Base-by-base conservation (phyloP, 345 rosid genomes). In the Ceriops tagal region DNA sequence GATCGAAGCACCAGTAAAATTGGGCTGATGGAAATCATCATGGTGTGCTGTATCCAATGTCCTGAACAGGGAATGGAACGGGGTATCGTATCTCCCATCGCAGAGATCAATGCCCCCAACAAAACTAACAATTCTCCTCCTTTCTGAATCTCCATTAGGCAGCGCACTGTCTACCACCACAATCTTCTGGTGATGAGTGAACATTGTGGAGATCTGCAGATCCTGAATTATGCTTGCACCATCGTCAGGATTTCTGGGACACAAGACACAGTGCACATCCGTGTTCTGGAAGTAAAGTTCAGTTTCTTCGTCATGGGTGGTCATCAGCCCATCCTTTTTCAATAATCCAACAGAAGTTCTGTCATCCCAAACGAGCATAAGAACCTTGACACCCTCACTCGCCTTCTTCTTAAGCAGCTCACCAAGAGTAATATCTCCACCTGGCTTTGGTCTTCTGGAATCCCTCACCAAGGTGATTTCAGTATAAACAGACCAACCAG, bases 141-240 rank as follows among this genome's bases (percentile, higher is more conserved):
- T 76, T 65, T 84, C 62, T 20, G 89, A 52, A 47, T 82, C 83
- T 56, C 85, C 86, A 67, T 72, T 84, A 8, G 99, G 99, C 92
- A 92, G 71, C 13, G 81, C 83, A 52, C 83, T 69, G 80, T 95
- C 99, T 61, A 95, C 97, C 66, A 92, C 93, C 65, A 95, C 88
- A 74, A 95, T 95, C 88, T 95, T 95, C 72, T 95, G 98, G 85
- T 95, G 99, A 83, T 95, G 99, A 77, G 99, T 95, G 63, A 95
- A 95, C 98, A 95, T 92, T 63, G 99, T 85, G 18, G 97, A 88
- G 67, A 92, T 82, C 75, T 90, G 87, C 58, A 95, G 79, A 75
- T 90, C 91, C 66, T 95, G 99, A 57, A 92, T 85, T 28, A 92
- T 56, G 87, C 99, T 95, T 77, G 96, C 96, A 71, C 99, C 99